Conservation (phyloP, 495 filamentous ascomycete species). For the Chaetomium tenue region DNA sequence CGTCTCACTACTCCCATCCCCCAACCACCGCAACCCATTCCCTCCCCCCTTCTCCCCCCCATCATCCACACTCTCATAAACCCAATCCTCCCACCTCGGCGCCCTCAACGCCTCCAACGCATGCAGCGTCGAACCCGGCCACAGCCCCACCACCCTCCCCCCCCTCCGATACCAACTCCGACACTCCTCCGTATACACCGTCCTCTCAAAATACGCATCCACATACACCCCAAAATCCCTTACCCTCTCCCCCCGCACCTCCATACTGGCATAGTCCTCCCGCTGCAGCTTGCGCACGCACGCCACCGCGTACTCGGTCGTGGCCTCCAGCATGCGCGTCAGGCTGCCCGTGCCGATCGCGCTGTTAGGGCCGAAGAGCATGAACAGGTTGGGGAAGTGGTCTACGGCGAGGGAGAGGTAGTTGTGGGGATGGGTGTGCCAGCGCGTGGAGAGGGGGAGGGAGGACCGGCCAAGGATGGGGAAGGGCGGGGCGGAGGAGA, state of each 20-base stretch:
- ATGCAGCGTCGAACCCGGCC: slow-evolving; percentile 47
- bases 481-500: slow-evolving; percentile 59
- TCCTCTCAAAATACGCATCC: slow-evolving; percentile 61
- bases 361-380: slow-evolving; percentile 59
- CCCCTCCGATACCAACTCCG: slow-evolving; percentile 65
- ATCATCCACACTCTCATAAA: slow-evolving; percentile 37
- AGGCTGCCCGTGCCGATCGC: slow-evolving; percentile 57
- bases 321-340: slow-evolving; percentile 55
- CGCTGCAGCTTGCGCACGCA: slow-evolving; percentile 65
- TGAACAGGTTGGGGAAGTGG: slow-evolving; percentile 66
- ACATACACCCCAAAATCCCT: slow-evolving; percentile 61
- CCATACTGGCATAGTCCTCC: slow-evolving; percentile 61
- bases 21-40: slow-evolving; percentile 48
- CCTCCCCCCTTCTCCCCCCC: neutral
- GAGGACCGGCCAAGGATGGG: slow-evolving; percentile 51
- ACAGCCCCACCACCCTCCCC: slow-evolving; percentile 41
- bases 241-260: slow-evolving; percentile 53
- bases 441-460: slow-evolving; percentile 51
- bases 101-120: slow-evolving; percentile 45
- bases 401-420: slow-evolving; percentile 65
- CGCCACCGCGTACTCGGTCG: slow-evolving; percentile 61
- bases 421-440: slow-evolving; percentile 53
- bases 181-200: slow-evolving; percentile 64
- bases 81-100: slow-evolving; percentile 48
- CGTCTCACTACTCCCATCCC: slow-evolving; percentile 51